Base-by-base conservation (phyloP, 2,329 filamentous ascomycete species). In the Orbilia ellipsospora region DNA sequence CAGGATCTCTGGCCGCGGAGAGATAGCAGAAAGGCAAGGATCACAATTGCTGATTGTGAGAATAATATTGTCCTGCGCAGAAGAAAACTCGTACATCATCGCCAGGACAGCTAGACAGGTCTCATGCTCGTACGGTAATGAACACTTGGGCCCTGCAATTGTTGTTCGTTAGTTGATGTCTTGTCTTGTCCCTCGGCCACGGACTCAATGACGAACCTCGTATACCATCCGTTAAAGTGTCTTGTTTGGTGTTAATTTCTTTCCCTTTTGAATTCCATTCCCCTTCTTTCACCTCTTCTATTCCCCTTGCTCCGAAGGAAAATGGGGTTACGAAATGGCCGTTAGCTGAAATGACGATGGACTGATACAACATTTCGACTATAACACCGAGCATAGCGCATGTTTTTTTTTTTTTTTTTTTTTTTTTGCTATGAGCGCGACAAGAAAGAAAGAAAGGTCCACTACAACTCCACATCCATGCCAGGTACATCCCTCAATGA, bases 241-340 rank as follows among this genome's bases (percentile, higher is more conserved):
- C 50, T 40, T 44, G 52, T 20, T 12, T 23, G 13, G 26, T 55
- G 52, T 57, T 51, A 70, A 70, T 73, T 73, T 66, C 62, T 62
- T 73, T 62, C 52, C 69, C 69, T 73, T 73, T 36, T 36, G 31
- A 36, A 36, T 36, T 73, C 69, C 36, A 73, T 67, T 63, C 69
- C 56, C 62, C 69, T 73, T 73, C 69, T 66, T 73, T 61, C 55
- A 62, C 16, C 62, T 73, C 48, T 66, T 66, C 69, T 62, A 48
- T 62, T 66, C 59, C 69, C 69, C 62, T 73, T 73, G 69, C 62
- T 73, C 69, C 62, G 62, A 60, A 62, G 69, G 50, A 62, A 72
- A 73, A 73, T 65, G 69, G 31, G 69, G 69, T 55, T 62, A 55
- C 60, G 31, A 50, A 70, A 44, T 20, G 44, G 57, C 57, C 57